Evolutionary conservation across 1,284 basidiomycete species (phyloP).

Genomic region (Marasmius tenuissimus): DNA sequence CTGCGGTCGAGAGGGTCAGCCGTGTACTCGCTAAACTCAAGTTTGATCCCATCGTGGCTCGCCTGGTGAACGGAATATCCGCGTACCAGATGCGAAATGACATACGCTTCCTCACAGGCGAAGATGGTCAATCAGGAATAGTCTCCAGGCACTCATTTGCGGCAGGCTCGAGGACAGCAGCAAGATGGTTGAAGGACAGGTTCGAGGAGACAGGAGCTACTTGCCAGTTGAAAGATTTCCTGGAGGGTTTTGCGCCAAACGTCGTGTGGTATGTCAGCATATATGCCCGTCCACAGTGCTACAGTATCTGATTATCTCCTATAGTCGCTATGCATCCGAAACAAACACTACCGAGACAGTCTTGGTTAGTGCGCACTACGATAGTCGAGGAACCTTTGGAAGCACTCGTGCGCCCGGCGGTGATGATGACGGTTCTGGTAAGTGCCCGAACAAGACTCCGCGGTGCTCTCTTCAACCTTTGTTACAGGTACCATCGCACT

Average conservation of each 20-base stretch:
- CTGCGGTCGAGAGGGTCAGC: constrained; percentile 49
- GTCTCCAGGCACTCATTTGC: constrained; percentile 79
- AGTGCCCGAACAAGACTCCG: constrained; percentile 16
- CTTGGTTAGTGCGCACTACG: constrained; percentile 81
- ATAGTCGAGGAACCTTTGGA: constrained; percentile 85
- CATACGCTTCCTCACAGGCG: constrained; percentile 81
- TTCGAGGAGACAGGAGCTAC: constrained; percentile 74
- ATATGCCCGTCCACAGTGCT: background rate
- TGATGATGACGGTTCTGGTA: constrained; percentile 15
- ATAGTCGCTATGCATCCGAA: constrained; percentile 54
- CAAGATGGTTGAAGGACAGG: constrained; percentile 70
- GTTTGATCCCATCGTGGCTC: constrained; percentile 61
- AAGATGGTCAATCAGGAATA: constrained; percentile 65
- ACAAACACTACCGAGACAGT: constrained; percentile 58
- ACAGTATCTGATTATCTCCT: background rate
- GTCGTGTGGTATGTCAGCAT: constrained; percentile 65
- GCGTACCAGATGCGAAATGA: constrained; percentile 64
- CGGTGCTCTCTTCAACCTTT: background rate
- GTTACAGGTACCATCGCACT: constrained; percentile 57
- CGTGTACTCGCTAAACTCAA: constrained; percentile 47
- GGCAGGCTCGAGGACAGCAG: constrained; percentile 65
- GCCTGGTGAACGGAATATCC: constrained; percentile 64
- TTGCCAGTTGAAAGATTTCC: constrained; percentile 68
- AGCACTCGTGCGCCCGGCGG: constrained; percentile 64
- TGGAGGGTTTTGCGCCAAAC: constrained; percentile 77